phyloP scores from a whole-genome alignment of 2,329 filamentous ascomycete genomes.

The Aureobasidium vineae region DNA sequence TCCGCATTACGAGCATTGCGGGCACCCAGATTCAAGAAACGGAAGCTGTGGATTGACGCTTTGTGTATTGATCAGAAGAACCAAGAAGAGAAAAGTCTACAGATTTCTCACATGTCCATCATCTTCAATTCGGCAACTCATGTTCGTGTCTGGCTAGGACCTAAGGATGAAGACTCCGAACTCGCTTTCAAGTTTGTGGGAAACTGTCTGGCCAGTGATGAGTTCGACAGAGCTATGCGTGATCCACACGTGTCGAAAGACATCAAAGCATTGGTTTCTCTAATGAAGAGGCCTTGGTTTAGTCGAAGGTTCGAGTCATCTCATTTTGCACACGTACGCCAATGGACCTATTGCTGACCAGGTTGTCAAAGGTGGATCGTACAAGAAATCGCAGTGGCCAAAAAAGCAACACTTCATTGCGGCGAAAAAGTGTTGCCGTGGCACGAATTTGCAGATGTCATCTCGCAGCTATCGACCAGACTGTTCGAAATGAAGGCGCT shows the following conservation, averaged over 20 bases:
- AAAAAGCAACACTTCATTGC: slow-evolving; percentile 5
- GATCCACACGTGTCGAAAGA: slow-evolving; percentile 7
- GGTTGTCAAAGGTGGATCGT: slow-evolving; percentile 12
- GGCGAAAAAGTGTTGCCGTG: slow-evolving; percentile 5
- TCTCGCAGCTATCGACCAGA: slow-evolving; percentile 4
- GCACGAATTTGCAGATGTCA: slow-evolving; percentile 18
- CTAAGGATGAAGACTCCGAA: slow-evolving; percentile 1
- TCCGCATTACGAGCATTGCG: slow-evolving; percentile 22
- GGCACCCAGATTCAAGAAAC: neutral
- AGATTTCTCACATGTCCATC: slow-evolving; percentile 24
- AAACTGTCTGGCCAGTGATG: slow-evolving; percentile 18
- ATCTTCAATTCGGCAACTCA: slow-evolving; percentile 24
- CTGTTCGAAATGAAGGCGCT: neutral
- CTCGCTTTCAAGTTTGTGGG: slow-evolving; percentile 25
- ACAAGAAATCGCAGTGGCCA: slow-evolving; percentile 21
- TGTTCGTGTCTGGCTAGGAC: slow-evolving; percentile 25
- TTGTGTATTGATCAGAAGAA: slow-evolving; percentile 27
- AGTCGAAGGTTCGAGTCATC: neutral
- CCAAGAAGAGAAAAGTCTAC: slow-evolving; percentile 25
- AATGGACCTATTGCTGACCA: too few species aligned
- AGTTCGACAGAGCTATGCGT: slow-evolving; percentile 24
- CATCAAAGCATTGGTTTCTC: neutral
- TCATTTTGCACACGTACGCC: too few species aligned
- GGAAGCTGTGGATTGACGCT: slow-evolving; percentile 25
- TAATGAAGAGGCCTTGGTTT: slow-evolving; percentile 22